Evolutionary conservation across 768 basidiomycete species (phyloP), one percentile per base, ranked within the genome.

Genomic region (Kwoniella shandongensis): DNA sequence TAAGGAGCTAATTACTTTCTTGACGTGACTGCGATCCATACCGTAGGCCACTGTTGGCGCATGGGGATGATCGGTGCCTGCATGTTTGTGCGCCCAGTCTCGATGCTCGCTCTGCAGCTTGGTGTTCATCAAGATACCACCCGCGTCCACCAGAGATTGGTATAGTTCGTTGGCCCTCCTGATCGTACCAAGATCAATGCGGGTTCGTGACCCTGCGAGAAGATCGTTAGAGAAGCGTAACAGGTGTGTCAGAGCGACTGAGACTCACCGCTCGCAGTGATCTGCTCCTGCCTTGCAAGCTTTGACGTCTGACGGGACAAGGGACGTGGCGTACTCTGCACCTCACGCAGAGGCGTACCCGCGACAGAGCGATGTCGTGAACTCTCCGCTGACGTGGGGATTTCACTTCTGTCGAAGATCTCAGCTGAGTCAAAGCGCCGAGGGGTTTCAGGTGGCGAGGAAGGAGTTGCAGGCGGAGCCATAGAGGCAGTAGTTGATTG

Each of bases 1-100:
- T 69, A 93, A 74, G 22, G 75, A 82, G 57, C 82, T 81, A 49
- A 89, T 77, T 0, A 86, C 84, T 4, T 80, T 74, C 25, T 80
- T 81, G 26, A 85, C 81, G 1, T 89, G 89, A 12, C 87, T 81
- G 72, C 65, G 54, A 49, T 72, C 73, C 63, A 74, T 65, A 17
- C 40, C 59, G 30, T 54, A 58, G 2, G 45, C 59, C 17, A 55
- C 42, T 10, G 57, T 32, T 29, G 71, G 71, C 1, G 68, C 68
- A 39, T 53, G 30, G 5, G 66, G 66, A 23, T 48, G 51, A 44
- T 67, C 64, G 2, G 63, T 70, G 1, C 71, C 71, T 11, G 69
- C 71, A 5, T 62, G 57, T 15, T 58, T 44, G 42, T 54, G 39
- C 0, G 63, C 40, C 67, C 68, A 69, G 1, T 48, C 54, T n/a